phyloP scores from a whole-genome alignment of 2,329 filamentous ascomycete genomes.

The Penicillium sp. region DNA sequence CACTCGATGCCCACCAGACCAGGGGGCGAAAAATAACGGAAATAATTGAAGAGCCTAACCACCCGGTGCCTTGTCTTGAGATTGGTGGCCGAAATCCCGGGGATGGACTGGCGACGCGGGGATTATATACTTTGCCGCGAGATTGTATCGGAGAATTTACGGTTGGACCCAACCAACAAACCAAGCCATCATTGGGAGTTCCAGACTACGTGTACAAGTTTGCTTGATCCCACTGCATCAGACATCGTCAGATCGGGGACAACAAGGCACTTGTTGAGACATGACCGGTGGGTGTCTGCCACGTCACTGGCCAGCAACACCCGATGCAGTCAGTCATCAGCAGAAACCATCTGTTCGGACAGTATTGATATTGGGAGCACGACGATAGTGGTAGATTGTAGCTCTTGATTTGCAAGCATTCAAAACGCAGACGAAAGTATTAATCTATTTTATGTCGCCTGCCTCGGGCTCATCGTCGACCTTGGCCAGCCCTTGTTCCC shows the following conservation, averaged over 20 bases:
- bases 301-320: conserved; percentile 37
- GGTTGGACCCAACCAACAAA: conserved; percentile 7
- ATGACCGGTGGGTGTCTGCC: conserved; percentile 33
- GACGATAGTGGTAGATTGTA: conserved; percentile 21
- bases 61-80: too few species aligned
- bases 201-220: conserved; percentile 36
- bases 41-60: not conserved
- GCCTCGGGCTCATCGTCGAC: conserved; percentile 70
- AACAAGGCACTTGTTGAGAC: conserved; percentile 28
- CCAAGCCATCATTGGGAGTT: conserved; percentile 10
- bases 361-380: conserved; percentile 15
- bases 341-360: conserved; percentile 8
- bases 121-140: conserved; percentile 16
- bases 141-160: conserved; percentile 14
- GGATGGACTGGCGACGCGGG: not conserved
- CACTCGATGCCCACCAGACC: too few species aligned
- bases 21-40: too few species aligned
- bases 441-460: conserved; percentile 48
- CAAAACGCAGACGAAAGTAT: conserved; percentile 26
- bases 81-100: not conserved
- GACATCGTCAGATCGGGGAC: conserved; percentile 23
- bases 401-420: conserved; percentile 36
- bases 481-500: conserved; percentile 95
- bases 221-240: conserved; percentile 16
- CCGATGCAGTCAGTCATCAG: conserved; percentile 32